These are phyloP conservation scores for Cyamopsis tetragonoloba DNA, from an alignment of 306 rosid genomes.

Conservation along the genomic window DNA sequence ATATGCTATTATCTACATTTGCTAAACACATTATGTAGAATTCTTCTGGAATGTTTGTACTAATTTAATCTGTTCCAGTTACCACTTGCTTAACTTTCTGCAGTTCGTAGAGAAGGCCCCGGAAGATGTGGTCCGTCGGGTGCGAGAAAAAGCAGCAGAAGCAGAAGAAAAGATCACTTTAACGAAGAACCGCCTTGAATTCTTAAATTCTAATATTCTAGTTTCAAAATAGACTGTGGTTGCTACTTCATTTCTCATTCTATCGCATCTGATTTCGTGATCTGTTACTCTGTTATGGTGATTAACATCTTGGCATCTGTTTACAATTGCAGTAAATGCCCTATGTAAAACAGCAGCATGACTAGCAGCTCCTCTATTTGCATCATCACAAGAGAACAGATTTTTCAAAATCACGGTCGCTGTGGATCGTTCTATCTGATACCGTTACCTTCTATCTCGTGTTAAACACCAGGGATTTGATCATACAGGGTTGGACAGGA, in stretches of 20 bases:
- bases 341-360: neutral
- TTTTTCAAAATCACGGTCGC: neutral
- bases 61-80: neutral
- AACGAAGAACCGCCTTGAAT: conserved; percentile 68
- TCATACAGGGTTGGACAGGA: neutral
- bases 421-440: neutral
- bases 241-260: neutral
- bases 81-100: conserved; percentile 17
- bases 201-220: conserved; percentile 52
- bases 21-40: too few relatives aligned
- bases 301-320: neutral
- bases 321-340: neutral
- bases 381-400: neutral
- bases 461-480: neutral
- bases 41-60: conserved; percentile 3
- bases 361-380: neutral
- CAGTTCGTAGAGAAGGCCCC: conserved; percentile 96
- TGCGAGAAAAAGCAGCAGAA: conserved; percentile 78
- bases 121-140: conserved; percentile 65
- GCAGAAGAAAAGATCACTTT: conserved; percentile 80
- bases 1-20: too few relatives aligned
- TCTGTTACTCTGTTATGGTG: neutral
- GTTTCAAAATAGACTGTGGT: conserved; percentile 35
- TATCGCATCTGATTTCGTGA: neutral
- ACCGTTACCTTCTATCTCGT: neutral